Conservation (phyloP, 2,329 filamentous ascomycete species). For the Colletotrichum sp. region DNA sequence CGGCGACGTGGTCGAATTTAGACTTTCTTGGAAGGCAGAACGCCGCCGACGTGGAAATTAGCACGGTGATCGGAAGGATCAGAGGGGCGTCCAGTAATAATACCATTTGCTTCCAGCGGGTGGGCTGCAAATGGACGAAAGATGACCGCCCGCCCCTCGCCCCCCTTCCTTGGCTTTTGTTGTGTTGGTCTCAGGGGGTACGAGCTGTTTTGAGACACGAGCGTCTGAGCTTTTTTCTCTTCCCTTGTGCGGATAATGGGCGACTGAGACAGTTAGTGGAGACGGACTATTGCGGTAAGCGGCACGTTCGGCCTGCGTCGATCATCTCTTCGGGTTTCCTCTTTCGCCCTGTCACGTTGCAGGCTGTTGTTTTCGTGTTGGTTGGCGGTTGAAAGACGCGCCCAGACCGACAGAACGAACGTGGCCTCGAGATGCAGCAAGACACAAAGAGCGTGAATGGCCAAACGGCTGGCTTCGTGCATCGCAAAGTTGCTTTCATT, state of each 20-base stretch:
- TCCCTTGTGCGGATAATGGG: background rate
- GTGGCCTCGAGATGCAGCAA: background rate
- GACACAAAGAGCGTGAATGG: background rate
- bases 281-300: background rate
- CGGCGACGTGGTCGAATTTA: background rate
- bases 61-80: constrained; percentile 4
- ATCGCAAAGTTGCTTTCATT: background rate
- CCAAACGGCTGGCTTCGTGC: background rate
- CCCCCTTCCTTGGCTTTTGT: background rate
- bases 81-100: background rate
- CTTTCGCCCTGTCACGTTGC: background rate
- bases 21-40: background rate
- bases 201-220: background rate
- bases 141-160: background rate
- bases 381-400: background rate
- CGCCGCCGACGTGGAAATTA: constrained; percentile 15
- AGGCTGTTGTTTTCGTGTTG: background rate
- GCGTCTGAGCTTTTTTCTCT: background rate
- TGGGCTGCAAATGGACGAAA: background rate
- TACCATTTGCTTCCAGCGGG: background rate
- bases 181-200: background rate
- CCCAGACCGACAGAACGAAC: background rate
- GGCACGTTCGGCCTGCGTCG: background rate
- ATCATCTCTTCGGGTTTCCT: background rate
- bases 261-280: background rate